Base-by-base conservation (phyloP, 108 stramenopile genomes). In the Cyclotella distinguenda region DNA sequence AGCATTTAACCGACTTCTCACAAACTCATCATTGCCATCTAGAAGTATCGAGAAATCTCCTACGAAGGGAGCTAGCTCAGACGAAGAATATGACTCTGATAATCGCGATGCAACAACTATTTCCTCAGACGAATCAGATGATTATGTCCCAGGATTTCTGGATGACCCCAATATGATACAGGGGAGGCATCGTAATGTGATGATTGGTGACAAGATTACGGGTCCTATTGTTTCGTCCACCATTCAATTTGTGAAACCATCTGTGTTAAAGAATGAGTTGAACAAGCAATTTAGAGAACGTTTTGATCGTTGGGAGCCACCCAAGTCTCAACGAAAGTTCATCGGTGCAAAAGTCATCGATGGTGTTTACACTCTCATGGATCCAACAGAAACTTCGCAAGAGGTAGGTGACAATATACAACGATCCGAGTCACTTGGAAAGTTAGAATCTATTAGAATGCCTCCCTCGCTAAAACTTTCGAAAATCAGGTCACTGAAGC, bases 241-340 rank as follows among this genome's bases (percentile, higher is more conserved):
- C 0, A 94, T 96, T 49, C 89, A 84, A 58, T 96, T 91, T 86
- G 92, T 92, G 10, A 85, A 90, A 46, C 90, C 91, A 44, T 70
- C 74, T 16, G 75, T 89, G 12, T 67, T 97, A 22, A 97, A 97
- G 72, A 86, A 88, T 12, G 93, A 95, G 30, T 70, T 97, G 8
- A 97, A 97, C 73, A 87, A 91, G 54, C 87, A 96, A 75, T 97
- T 97, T 71, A 76, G 91, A 11, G 95, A 96, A 31, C 80, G 89
- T 4, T 94, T 94, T 82, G 93, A 94, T 73, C 86, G 85, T 15
- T 94, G 89, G 87, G 89, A 94, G 46, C 93, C 93, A 22, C 84
- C 89, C 0, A 83, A 87, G 65, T 60, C 58, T 21, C 60, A 58
- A 45, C 72, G 77, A 52, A 78, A 73, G 40, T 75, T 58, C 42